A percentile compares a stretch with the other conserved stretches of the same genome.
phyloP scores from a whole-genome alignment of 495 filamentous ascomycete genomes.

The Friedmanniomyces endolithicus region DNA sequence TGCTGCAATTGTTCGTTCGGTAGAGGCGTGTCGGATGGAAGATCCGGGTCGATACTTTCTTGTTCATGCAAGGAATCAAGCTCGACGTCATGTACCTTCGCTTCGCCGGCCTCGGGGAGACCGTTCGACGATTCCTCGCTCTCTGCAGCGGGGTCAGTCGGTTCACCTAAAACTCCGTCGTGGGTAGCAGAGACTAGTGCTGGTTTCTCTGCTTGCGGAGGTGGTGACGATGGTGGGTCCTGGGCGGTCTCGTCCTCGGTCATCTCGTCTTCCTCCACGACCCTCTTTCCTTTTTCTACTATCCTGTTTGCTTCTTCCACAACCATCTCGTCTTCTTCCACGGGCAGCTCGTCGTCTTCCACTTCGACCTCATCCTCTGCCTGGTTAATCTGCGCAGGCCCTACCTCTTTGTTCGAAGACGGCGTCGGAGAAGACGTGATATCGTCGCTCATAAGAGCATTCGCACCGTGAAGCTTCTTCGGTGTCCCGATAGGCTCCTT shows the following conservation, averaged over 20 bases:
- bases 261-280: not conserved
- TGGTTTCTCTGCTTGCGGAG: not conserved
- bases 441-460: slow-evolving; percentile 44
- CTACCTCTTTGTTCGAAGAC: slow-evolving; percentile 12
- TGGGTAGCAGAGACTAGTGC: not conserved
- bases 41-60: not conserved
- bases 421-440: slow-evolving; percentile 78
- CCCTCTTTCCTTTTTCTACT: too few relatives aligned
- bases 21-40: slow-evolving; percentile 10
- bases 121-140: not conserved
- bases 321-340: too few relatives aligned
- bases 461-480: slow-evolving; percentile 10
- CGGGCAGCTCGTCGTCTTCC: too few relatives aligned
- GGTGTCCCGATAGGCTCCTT: not conserved
- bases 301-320: too few relatives aligned
- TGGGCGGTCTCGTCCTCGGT: not conserved
- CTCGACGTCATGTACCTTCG: too few relatives aligned
- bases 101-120: not conserved
- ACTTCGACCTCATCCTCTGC: too few relatives aligned
- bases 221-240: not conserved
- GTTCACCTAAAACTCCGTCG: not conserved
- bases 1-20: slow-evolving; percentile 9
- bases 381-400: not conserved
- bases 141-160: not conserved
- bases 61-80: not conserved